Conservation (phyloP, 2,329 filamentous ascomycete species). For the Penicillium hesseltinei region DNA sequence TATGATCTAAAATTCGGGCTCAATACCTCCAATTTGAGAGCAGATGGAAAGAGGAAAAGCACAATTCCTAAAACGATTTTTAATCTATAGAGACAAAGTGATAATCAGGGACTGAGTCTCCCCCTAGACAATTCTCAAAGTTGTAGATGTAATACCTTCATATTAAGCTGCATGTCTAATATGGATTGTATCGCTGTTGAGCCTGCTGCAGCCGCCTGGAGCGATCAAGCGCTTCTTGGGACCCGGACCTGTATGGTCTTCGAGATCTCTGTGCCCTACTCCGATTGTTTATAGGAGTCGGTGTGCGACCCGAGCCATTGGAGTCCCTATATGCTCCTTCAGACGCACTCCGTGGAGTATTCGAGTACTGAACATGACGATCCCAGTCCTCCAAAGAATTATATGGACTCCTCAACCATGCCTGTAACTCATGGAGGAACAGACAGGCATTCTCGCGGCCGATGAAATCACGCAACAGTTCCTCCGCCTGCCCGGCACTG, state of each 20-base stretch:
- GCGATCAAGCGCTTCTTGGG: constrained; percentile 1
- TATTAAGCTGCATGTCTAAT: neutral
- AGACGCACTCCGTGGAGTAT: constrained; percentile 9
- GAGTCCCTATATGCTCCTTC: neutral
- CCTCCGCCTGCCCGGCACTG: constrained; percentile 73
- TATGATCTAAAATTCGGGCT: too few relatives aligned
- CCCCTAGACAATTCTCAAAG: neutral
- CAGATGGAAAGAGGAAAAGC: neutral
- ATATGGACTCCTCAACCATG: constrained; percentile 81
- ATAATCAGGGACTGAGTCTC: too few relatives aligned
- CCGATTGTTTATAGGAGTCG: neutral
- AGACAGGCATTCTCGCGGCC: constrained; percentile 69
- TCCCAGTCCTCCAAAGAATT: constrained; percentile 75
- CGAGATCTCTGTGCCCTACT: neutral
- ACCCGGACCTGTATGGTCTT: constrained; percentile 2
- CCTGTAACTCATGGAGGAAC: constrained; percentile 80
- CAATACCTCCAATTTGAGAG: too few relatives aligned
- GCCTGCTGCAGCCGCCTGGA: constrained; percentile 7
- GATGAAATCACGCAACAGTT: constrained; percentile 74
- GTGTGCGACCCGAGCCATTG: constrained; percentile 11
- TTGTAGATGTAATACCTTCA: neutral
- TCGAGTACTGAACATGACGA: constrained; percentile 68
- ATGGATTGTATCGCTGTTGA: constrained; percentile 9
- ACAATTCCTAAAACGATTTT: neutral
- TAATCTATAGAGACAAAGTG: too few relatives aligned